A percentile compares a stretch with the other conserved stretches of the same genome.
phyloP scores from a whole-genome alignment of 106 monocot genomes.

The Amphibolis antarctica region DNA sequence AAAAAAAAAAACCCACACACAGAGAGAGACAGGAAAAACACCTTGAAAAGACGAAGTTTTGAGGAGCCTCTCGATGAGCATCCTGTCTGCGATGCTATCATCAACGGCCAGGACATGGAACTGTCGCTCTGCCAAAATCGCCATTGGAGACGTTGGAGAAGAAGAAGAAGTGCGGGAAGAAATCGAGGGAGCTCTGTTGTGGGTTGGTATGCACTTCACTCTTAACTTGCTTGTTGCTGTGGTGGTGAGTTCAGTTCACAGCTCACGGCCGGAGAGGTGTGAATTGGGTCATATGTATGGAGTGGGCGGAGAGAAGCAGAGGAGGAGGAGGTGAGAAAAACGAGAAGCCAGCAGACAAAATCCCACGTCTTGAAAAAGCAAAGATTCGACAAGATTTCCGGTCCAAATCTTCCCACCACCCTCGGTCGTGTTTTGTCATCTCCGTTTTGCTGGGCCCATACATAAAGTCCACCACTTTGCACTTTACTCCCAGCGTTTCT shows the following conservation, averaged over 20 bases:
- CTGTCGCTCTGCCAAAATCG: conserved; percentile 25
- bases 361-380: conserved; percentile 11
- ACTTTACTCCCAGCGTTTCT: neutral
- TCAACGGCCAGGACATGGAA: conserved; percentile 68
- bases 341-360: conserved; percentile 8
- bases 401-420: conserved; percentile 13
- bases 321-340: neutral
- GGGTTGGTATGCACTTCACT: no score
- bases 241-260: no score
- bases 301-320: neutral
- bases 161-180: neutral
- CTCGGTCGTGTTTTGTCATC: neutral
- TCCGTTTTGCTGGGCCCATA: no score
- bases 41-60: conserved; percentile 55
- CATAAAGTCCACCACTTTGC: no score
- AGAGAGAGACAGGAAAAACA: conserved; percentile 1
- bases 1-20: no score
- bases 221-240: no score
- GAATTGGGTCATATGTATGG: neutral
- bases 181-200: neutral
- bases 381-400: conserved; percentile 17
- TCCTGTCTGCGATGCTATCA: conserved; percentile 52
- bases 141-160: conserved; percentile 8
- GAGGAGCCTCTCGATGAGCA: conserved; percentile 59
- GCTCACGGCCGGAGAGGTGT: no score